Evolutionary conservation across 2,329 filamentous ascomycete genomes (phyloP).

Genomic region (Trichoderma brevicompactum): DNA sequence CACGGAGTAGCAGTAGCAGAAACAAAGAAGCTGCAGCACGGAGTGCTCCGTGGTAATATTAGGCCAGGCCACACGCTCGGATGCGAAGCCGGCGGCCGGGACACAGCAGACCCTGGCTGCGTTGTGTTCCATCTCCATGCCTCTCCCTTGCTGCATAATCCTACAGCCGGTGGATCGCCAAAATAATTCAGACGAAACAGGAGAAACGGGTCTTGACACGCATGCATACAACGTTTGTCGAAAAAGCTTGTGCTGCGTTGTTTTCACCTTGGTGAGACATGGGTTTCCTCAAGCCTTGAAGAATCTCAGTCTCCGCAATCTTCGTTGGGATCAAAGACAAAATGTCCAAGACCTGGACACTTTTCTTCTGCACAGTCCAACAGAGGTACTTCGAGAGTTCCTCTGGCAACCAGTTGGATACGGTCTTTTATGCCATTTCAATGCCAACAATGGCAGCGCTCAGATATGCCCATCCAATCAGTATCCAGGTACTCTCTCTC

Average conservation of each 20-base stretch:
- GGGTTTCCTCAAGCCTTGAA: conserved; percentile 1
- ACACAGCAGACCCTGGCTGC: background rate
- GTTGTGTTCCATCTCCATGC: conserved; percentile 21
- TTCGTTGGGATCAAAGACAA: background rate
- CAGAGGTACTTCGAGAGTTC: background rate
- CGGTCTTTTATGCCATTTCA: background rate
- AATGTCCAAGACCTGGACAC: background rate
- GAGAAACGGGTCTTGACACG: conserved; percentile 22
- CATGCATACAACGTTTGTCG: background rate
- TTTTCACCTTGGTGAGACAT: conserved; percentile 10
- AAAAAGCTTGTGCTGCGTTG: background rate
- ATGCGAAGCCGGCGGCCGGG: conserved; percentile 17
- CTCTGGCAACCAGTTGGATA: conserved; percentile 8
- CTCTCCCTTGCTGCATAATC: conserved; percentile 22
- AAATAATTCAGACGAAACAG: conserved; percentile 27
- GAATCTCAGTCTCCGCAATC: conserved; percentile 9
- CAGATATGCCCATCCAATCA: background rate
- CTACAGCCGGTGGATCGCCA: conserved; percentile 16
- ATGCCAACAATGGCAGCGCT: background rate
- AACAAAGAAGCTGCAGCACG: background rate
- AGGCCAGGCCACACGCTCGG: conserved; percentile 22
- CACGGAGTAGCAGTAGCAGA: background rate
- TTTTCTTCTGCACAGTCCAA: background rate
- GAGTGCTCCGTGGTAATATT: conserved; percentile 20
- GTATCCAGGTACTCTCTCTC: background rate